These are phyloP conservation scores for Scorias spongiosa DNA, from an alignment of 2,329 filamentous ascomycete genomes.

Conservation along the genomic window DNA sequence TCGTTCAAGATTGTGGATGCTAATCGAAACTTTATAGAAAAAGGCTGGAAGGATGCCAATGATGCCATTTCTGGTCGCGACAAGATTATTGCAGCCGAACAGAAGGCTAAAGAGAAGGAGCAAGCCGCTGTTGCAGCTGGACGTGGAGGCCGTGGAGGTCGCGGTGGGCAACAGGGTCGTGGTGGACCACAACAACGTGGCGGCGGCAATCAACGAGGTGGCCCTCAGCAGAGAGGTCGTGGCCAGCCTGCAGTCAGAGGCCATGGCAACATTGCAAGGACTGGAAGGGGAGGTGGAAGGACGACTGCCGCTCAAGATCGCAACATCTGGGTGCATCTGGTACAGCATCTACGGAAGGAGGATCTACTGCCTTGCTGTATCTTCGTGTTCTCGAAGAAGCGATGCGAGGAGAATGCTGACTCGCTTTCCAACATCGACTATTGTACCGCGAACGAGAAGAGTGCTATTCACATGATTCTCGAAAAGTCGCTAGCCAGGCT, in stretches of 20 bases:
- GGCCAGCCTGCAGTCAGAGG: slow-evolving; percentile 41
- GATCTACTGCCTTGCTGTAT: slow-evolving; percentile 84
- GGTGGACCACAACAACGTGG: slow-evolving; percentile 34
- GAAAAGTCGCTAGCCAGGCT: slow-evolving; percentile 85
- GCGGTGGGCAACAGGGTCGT: slow-evolving; percentile 36
- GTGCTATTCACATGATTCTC: slow-evolving; percentile 91
- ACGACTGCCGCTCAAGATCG: slow-evolving; percentile 87
- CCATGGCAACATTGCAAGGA: slow-evolving; percentile 76
- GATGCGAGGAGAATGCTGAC: slow-evolving; percentile 94
- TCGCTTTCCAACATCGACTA: slow-evolving; percentile 92
- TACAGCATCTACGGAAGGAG: slow-evolving; percentile 78
- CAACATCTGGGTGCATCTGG: slow-evolving; percentile 90
- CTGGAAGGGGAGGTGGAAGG: slow-evolving; percentile 69
- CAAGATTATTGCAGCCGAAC: slow-evolving; percentile 44
- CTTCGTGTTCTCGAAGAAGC: slow-evolving; percentile 96
- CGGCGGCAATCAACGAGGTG: slow-evolving; percentile 29
- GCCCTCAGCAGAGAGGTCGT: slow-evolving; percentile 37
- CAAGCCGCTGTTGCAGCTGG: slow-evolving; percentile 31
- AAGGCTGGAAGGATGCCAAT: slow-evolving; percentile 90
- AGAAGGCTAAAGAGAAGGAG: slow-evolving; percentile 32
- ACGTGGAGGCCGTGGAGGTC: slow-evolving; percentile 37
- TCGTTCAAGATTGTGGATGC: slow-evolving; percentile 91
- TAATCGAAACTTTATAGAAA: slow-evolving; percentile 81
- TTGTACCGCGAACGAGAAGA: slow-evolving; percentile 85
- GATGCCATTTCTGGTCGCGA: slow-evolving; percentile 67